These are phyloP conservation scores for Capsicum chinense DNA, from an alignment of 257 asterid species.

Conservation along the genomic window DNA sequence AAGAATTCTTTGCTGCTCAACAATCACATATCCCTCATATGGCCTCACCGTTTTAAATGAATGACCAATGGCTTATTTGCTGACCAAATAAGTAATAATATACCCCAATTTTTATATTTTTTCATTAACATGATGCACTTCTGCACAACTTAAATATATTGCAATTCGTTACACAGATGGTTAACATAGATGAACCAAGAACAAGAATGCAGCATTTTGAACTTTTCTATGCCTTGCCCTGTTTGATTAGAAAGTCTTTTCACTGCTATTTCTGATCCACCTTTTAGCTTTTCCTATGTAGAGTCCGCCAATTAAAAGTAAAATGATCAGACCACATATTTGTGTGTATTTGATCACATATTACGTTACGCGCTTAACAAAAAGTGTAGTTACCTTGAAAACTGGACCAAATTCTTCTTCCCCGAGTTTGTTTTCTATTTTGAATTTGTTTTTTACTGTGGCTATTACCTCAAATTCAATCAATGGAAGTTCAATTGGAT, in stretches of 20 bases:
- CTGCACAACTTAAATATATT: too few relatives aligned
- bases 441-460: conserved; percentile 36
- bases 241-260: conserved; percentile 44
- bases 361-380: not conserved
- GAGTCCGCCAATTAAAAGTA: not conserved
- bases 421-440: conserved; percentile 35
- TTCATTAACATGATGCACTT: too few relatives aligned
- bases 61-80: too few relatives aligned
- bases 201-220: conserved; percentile 8
- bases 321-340: not conserved
- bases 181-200: too few relatives aligned
- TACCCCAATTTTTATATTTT: too few relatives aligned
- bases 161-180: too few relatives aligned
- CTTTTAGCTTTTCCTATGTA: conserved; percentile 32
- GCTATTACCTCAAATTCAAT: conserved; percentile 34
- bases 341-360: not conserved
- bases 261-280: conserved; percentile 43
- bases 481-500: conserved; percentile 32
- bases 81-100: too few relatives aligned
- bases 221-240: conserved; percentile 45
- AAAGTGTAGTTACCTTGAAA: conserved; percentile 35
- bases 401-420: conserved; percentile 44
- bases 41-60: too few relatives aligned
- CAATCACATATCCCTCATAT: too few relatives aligned
- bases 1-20: too few relatives aligned